These are phyloP conservation scores for Aechmea fasciata DNA, from an alignment of 176 grass and related monocot genomes.

Conservation along the genomic window DNA sequence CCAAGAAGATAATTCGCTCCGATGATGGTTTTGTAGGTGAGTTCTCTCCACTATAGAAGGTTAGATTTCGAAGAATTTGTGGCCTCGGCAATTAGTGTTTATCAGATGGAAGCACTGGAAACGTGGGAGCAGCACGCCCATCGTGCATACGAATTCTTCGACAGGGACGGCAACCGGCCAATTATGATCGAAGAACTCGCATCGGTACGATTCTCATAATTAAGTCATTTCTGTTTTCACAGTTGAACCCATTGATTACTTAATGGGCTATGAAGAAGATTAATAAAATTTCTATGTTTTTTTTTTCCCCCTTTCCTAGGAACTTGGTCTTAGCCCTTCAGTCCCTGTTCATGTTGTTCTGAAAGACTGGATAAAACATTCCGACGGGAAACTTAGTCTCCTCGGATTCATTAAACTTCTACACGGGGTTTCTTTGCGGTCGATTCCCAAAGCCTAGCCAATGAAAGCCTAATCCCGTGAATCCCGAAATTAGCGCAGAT, in stretches of 20 bases:
- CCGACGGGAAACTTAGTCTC: constrained; percentile 38
- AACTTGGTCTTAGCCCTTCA: constrained; percentile 31
- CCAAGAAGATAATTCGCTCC: neutral
- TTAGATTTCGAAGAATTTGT: constrained; percentile 48
- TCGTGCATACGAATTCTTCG: constrained; percentile 37
- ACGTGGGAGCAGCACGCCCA: constrained; percentile 45
- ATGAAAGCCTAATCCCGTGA: neutral
- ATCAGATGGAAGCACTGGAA: constrained; percentile 49
- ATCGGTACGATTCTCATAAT: constrained; percentile 26
- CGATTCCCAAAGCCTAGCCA: constrained; percentile 9
- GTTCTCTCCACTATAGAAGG: constrained; percentile 42
- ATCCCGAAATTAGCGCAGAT: neutral
- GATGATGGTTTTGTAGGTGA: constrained; percentile 26
- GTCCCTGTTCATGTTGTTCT: constrained; percentile 38
- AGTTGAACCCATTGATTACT: neutral
- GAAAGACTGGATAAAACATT: constrained; percentile 33
- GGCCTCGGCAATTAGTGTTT: constrained; percentile 40
- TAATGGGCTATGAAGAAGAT: neutral
- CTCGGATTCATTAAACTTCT: constrained; percentile 36
- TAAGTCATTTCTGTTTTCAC: neutral
- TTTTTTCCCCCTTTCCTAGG: constrained; percentile 16
- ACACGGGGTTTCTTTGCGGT: constrained; percentile 30
- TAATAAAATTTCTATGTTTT: neutral
- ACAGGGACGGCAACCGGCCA: constrained; percentile 37
- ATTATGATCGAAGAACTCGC: constrained; percentile 53